These are phyloP conservation scores for Apiospora kogelbergensis DNA, from an alignment of 2,329 filamentous ascomycete genomes.

Conservation along the genomic window DNA sequence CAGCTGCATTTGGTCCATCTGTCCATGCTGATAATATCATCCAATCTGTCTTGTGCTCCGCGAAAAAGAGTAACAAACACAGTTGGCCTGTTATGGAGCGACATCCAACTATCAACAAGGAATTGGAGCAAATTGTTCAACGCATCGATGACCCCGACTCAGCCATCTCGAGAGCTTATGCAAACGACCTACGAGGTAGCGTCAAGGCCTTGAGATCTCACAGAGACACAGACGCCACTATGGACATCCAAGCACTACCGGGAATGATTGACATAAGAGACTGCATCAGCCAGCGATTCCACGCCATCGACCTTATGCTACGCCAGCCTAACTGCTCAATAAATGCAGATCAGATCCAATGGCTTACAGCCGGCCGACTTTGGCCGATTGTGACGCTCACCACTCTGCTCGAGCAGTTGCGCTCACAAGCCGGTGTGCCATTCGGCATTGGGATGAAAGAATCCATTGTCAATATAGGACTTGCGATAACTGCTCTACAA, in stretches of 20 bases:
- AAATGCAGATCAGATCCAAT: conserved; percentile 29
- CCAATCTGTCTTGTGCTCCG: background rate
- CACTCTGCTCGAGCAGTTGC: conserved; percentile 47
- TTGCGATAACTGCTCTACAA: conserved; percentile 45
- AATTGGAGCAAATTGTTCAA: conserved; percentile 33
- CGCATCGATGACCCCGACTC: conserved; percentile 29
- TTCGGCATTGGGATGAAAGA: conserved; percentile 39
- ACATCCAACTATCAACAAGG: background rate
- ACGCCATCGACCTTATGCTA: conserved; percentile 15
- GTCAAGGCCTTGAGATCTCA: conserved; percentile 21
- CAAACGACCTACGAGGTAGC: conserved; percentile 27
- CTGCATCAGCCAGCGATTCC: conserved; percentile 6
- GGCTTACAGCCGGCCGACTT: conserved; percentile 41
- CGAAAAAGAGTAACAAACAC: background rate
- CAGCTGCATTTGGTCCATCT: background rate
- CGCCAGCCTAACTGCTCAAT: conserved; percentile 10
- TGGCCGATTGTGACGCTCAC: conserved; percentile 46
- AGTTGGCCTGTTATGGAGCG: background rate
- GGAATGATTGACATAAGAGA: background rate
- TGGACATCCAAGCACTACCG: conserved; percentile 8
- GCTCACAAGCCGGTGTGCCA: conserved; percentile 26
- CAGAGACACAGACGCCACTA: background rate
- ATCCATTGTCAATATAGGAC: conserved; percentile 41
- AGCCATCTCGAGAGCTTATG: conserved; percentile 38
- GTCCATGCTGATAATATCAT: background rate